Conservation (phyloP, 768 basidiomycete species). For the Boletus bicolor region DNA sequence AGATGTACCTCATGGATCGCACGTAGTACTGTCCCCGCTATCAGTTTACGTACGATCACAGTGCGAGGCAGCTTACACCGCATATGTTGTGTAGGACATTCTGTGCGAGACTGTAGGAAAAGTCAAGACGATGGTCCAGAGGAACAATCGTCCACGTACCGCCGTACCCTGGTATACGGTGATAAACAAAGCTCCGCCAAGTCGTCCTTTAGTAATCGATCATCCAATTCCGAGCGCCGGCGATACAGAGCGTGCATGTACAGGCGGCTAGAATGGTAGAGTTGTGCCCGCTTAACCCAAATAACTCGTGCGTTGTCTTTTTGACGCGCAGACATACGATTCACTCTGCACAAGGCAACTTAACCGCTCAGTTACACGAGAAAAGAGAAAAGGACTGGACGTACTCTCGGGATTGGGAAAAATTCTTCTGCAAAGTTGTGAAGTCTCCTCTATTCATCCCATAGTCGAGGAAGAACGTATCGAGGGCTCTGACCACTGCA, state of each 20-base stretch:
- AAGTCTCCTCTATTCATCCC: conserved; percentile 59
- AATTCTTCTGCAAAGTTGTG: conserved; percentile 54
- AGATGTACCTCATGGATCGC: conserved; percentile 63
- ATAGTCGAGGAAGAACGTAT: conserved; percentile 71
- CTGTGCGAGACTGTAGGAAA: conserved; percentile 58
- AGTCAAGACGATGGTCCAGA: background rate
- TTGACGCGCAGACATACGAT: conserved; percentile 67
- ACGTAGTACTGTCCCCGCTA: conserved; percentile 53
- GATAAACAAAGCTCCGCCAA: conserved; percentile 75
- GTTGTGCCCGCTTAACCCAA: conserved; percentile 73
- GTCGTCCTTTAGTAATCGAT: conserved; percentile 57
- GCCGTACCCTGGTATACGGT: conserved; percentile 72
- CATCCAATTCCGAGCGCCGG: conserved; percentile 69
- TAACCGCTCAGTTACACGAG: background rate
- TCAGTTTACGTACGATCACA: conserved; percentile 7
- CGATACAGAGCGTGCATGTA: conserved; percentile 79
- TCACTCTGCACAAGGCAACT: conserved; percentile 40
- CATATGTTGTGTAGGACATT: conserved; percentile 59
- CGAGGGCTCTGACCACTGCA: conserved; percentile 66
- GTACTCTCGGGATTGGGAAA: conserved; percentile 31
- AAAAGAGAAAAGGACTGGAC: background rate
- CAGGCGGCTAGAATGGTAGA: conserved; percentile 72
- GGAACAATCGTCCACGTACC: conserved; percentile 42
- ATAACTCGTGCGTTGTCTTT: conserved; percentile 73
- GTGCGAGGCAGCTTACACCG: conserved; percentile 43